Evolutionary conservation across 352 stramenopile species (phyloP).

Genomic region (Hyaloperonospora arabidopsidis): DNA sequence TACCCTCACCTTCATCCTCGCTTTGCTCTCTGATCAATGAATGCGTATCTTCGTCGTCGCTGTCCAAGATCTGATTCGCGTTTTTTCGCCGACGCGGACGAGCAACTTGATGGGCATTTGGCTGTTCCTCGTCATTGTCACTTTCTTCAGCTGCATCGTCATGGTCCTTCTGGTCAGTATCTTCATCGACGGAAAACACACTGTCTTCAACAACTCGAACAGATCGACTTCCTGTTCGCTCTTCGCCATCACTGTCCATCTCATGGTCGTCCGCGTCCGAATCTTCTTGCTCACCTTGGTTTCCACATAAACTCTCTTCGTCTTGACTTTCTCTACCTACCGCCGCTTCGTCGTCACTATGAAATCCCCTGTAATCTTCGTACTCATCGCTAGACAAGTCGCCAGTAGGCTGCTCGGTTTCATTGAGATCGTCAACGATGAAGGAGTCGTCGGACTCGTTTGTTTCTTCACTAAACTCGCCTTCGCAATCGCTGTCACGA

Average conservation of each 20-base stretch:
- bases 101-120: slow-evolving; percentile 7
- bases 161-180: slow-evolving; percentile 8
- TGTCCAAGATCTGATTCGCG: slow-evolving; percentile 35
- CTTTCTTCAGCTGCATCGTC: slow-evolving; percentile 7
- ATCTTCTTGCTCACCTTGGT: slow-evolving; percentile 10
- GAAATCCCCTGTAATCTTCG: slow-evolving; percentile 19
- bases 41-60: slow-evolving; percentile 21
- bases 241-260: slow-evolving; percentile 11
- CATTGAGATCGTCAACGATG: slow-evolving; percentile 49
- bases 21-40: slow-evolving; percentile 4
- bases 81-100: slow-evolving; percentile 23
- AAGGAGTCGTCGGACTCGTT: slow-evolving; percentile 64
- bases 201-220: slow-evolving; percentile 18
- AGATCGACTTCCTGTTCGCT: slow-evolving; percentile 11
- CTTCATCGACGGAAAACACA: slow-evolving; percentile 18
- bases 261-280: slow-evolving; percentile 13
- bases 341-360: slow-evolving; percentile 36
- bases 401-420: slow-evolving; percentile 15
- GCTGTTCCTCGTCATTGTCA: slow-evolving; percentile 8
- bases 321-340: slow-evolving; percentile 12
- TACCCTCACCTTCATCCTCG: slow-evolving; percentile 6
- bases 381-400: slow-evolving; percentile 31
- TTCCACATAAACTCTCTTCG: too few relatives aligned
- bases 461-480: slow-evolving; percentile 33
- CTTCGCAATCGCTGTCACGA: slow-evolving; percentile 38